phyloP scores from a whole-genome alignment of 2,329 filamentous ascomycete genomes.

The Talaromyces sp. region DNA sequence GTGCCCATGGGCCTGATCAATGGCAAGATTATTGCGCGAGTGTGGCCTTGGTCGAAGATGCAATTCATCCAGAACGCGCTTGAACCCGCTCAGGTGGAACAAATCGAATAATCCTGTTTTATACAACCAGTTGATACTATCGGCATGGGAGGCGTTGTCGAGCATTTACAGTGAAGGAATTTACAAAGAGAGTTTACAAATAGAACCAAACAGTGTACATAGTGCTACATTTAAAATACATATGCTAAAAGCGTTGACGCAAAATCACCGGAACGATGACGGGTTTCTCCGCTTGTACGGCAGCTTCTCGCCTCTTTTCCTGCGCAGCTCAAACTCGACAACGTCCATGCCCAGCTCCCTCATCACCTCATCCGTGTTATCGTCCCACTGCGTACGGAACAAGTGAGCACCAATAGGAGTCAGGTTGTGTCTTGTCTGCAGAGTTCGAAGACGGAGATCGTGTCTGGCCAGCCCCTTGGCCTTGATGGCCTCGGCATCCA shows the following conservation, averaged over 20 bases:
- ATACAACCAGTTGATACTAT: neutral
- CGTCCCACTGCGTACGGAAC: conserved; percentile 88
- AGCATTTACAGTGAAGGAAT: neutral
- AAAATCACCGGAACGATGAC: conserved; percentile 36
- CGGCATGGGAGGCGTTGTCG: neutral
- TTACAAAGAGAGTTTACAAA: conserved; percentile 1
- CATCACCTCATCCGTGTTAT: conserved; percentile 83
- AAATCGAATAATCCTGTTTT: conserved; percentile 10
- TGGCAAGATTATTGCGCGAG: conserved; percentile 66
- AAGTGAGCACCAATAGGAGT: conserved; percentile 74
- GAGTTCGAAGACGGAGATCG: conserved; percentile 67
- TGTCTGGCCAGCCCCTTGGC: conserved; percentile 51
- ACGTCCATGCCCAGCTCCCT: conserved; percentile 66
- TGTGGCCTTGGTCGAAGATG: conserved; percentile 30
- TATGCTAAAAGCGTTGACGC: conserved; percentile 7
- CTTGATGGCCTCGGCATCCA: conserved; percentile 56
- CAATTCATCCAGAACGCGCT: conserved; percentile 33
- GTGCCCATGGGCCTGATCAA: conserved; percentile 77
- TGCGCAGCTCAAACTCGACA: conserved; percentile 77
- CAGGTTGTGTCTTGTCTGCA: conserved; percentile 64
- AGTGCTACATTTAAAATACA: conserved; percentile 37
- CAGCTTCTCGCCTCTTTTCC: conserved; percentile 64
- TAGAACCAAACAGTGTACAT: conserved; percentile 26
- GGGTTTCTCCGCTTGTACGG: conserved; percentile 58
- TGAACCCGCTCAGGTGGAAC: conserved; percentile 18